phyloP scores from a whole-genome alignment of 352 stramenopile species.

The Globisporangium spiculum region DNA sequence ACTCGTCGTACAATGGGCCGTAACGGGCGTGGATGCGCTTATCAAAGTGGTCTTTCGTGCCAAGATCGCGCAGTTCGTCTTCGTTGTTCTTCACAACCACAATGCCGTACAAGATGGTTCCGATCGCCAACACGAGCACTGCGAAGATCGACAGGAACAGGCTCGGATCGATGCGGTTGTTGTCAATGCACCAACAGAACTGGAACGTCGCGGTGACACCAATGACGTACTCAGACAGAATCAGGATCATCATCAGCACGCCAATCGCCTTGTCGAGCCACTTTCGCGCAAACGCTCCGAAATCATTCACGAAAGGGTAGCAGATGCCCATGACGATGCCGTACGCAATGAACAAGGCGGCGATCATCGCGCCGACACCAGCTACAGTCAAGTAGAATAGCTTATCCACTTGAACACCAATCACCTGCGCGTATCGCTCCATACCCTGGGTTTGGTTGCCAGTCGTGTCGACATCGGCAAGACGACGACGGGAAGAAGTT shows the following conservation, averaged over 20 bases:
- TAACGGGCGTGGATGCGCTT: constrained; percentile 82
- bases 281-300: constrained; percentile 52
- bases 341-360: constrained; percentile 47
- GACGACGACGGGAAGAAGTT: constrained; percentile 24
- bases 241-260: constrained; percentile 80
- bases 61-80: constrained; percentile 75
- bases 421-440: constrained; percentile 73
- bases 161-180: constrained; percentile 48
- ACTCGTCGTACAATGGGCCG: constrained; percentile 84
- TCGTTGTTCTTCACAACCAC: constrained; percentile 72
- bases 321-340: constrained; percentile 40
- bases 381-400: constrained; percentile 80
- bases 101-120: constrained; percentile 77
- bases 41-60: constrained; percentile 82
- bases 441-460: constrained; percentile 55
- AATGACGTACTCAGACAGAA: constrained; percentile 83
- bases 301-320: constrained; percentile 55
- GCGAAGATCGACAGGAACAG: constrained; percentile 65
- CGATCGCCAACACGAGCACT: constrained; percentile 68
- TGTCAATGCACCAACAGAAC: constrained; percentile 80
- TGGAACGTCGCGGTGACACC: constrained; percentile 81
- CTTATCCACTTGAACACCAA: constrained; percentile 74
- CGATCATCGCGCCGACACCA: constrained; percentile 48
- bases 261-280: constrained; percentile 80
- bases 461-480: constrained; percentile 22